Conservation (phyloP, 1,284 basidiomycete species). For the Ustilago bromivora region DNA sequence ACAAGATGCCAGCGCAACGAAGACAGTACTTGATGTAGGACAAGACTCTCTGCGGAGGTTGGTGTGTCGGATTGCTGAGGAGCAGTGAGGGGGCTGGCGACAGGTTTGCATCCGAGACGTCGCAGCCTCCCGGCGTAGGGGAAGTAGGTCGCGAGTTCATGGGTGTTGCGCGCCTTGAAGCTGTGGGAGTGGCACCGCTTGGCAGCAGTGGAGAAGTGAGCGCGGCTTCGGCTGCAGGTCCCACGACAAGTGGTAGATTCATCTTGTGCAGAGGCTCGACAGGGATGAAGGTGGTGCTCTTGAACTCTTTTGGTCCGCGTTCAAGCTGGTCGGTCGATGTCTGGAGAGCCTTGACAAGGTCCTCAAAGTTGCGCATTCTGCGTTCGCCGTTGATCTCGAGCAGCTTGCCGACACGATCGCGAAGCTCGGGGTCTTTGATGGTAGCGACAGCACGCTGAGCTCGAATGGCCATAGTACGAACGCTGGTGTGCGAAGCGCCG, state of each 20-base stretch:
- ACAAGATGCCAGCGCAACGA: slow-evolving; percentile 73
- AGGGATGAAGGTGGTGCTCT: slow-evolving; percentile 72
- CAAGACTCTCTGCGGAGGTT: slow-evolving; percentile 57
- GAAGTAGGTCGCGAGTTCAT: slow-evolving; percentile 39
- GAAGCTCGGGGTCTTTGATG: slow-evolving; percentile 70
- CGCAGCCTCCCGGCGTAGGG: slow-evolving; percentile 11
- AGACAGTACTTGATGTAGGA: slow-evolving; percentile 71
- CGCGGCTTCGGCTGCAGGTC: slow-evolving; percentile 50
- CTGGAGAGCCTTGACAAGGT: slow-evolving; percentile 52
- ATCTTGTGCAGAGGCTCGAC: slow-evolving; percentile 72
- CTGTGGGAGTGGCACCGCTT: slow-evolving; percentile 38
- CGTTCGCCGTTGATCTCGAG: slow-evolving; percentile 72
- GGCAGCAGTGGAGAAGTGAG: slow-evolving; percentile 38
- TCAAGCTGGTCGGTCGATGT: slow-evolving; percentile 34
- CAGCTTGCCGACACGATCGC: slow-evolving; percentile 71
- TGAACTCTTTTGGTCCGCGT: slow-evolving; percentile 70
- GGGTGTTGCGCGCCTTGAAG: slow-evolving; percentile 41
- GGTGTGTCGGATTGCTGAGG: slow-evolving; percentile 60
- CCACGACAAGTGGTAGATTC: slow-evolving; percentile 65
- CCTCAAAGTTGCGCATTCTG: slow-evolving; percentile 72
- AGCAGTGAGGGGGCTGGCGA: slow-evolving; percentile 48
- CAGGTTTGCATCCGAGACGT: slow-evolving; percentile 23
- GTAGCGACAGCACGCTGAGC: slow-evolving; percentile 71
- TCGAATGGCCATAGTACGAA: slow-evolving; percentile 71
- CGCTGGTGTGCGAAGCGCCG: slow-evolving; percentile 72